phyloP scores from a whole-genome alignment of 805 yeast species.

The Cephaloascus albidus region DNA sequence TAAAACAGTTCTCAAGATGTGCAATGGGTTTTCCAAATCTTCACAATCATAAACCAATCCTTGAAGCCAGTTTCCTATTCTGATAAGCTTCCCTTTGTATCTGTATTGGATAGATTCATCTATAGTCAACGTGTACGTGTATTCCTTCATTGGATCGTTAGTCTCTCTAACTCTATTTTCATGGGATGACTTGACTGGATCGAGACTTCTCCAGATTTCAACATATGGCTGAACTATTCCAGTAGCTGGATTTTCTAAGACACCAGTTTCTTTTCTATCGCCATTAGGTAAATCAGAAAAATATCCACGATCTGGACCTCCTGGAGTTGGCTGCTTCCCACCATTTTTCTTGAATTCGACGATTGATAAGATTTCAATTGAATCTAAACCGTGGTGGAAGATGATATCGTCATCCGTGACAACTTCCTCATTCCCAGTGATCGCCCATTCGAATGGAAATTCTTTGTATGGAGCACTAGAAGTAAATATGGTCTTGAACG shows the following conservation, averaged over 20 bases:
- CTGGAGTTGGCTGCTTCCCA: constrained; percentile 5
- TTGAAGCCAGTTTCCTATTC: constrained; percentile 43
- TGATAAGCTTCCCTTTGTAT: constrained; percentile 35
- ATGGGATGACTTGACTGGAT: constrained; percentile 24
- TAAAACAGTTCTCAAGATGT: constrained; percentile 15
- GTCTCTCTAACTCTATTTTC: constrained; percentile 14
- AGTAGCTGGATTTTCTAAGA: constrained; percentile 36
- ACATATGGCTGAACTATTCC: constrained; percentile 32
- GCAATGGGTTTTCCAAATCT: constrained; percentile 12
- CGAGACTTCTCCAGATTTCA: constrained; percentile 47
- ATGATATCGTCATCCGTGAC: constrained; percentile 22
- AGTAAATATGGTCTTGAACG: constrained; percentile 2
- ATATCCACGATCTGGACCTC: constrained; percentile 34
- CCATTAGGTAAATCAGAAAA: constrained; percentile 28
- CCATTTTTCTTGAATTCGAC: constrained; percentile 4
- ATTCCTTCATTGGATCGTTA: constrained; percentile 1
- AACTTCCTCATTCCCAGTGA: constrained; percentile 38
- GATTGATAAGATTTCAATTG: constrained; percentile 21
- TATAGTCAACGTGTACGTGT: constrained; percentile 14
- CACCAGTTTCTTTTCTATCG: constrained; percentile 39
- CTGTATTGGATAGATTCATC: constrained; percentile 8
- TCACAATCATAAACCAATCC: constrained; percentile 28
- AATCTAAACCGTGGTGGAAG: constrained; percentile 35
- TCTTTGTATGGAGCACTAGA: constrained; percentile 4
- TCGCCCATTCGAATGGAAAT: constrained; percentile 52